These are phyloP conservation scores for Trifolium subterraneum DNA, from an alignment of 306 rosid genomes.

Conservation along the genomic window DNA sequence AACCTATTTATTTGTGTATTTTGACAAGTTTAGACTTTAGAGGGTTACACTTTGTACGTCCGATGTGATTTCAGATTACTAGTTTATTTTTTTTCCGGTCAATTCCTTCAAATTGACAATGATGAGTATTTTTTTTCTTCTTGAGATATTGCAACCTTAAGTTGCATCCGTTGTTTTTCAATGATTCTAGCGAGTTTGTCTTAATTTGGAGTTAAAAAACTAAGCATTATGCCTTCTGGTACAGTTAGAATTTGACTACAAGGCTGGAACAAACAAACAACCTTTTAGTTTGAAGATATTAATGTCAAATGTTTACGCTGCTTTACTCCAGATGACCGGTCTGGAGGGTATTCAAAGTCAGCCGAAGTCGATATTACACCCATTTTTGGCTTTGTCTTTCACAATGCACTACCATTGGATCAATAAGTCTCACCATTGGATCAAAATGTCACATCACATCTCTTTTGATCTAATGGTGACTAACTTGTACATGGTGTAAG, in stretches of 20 bases:
- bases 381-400: too few species aligned
- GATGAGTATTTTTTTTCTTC: not conserved
- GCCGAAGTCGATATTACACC: not conserved
- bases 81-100: not conserved
- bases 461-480: too few species aligned
- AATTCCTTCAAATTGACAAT: not conserved
- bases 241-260: not conserved
- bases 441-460: too few species aligned
- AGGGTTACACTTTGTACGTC: not conserved
- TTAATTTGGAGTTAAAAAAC: not conserved
- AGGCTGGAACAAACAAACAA: constrained; percentile 8
- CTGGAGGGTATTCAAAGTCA: not conserved
- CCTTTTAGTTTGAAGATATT: constrained; percentile 20
- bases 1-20: not conserved
- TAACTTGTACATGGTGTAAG: too few species aligned
- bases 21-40: not conserved
- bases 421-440: too few species aligned
- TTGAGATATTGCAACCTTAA: not conserved
- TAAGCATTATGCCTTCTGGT: not conserved
- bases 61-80: not conserved
- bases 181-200: not conserved
- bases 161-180: too few species aligned
- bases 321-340: not conserved
- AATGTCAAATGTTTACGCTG: not conserved
- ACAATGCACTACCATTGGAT: too few species aligned